Conservation (phyloP, 352 stramenopile species). For the Phytophthora hybrid region DNA sequence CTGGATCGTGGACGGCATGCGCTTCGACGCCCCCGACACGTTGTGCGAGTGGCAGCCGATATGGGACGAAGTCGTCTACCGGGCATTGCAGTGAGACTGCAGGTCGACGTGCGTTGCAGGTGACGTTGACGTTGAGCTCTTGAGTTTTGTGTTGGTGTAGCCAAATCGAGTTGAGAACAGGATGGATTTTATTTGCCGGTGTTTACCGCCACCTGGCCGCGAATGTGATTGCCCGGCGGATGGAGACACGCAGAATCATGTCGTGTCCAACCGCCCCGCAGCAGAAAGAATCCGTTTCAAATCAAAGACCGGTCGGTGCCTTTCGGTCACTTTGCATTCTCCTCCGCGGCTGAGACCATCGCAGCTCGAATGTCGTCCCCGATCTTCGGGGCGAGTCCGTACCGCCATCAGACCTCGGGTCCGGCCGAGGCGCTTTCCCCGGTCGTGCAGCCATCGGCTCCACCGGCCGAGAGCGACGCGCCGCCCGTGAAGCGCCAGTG, state of each 20-base stretch:
- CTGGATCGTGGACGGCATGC: conserved; percentile 19
- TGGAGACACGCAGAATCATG: not conserved
- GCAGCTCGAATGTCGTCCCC: conserved; percentile 26
- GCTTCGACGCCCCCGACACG: not conserved
- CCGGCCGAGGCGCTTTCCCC: conserved; percentile 18
- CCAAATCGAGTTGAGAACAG: not conserved
- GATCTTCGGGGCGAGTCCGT: conserved; percentile 30
- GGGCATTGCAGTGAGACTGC: conserved; percentile 3
- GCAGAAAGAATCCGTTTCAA: conserved; percentile 18
- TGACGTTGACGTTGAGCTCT: not conserved
- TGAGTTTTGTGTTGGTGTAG: not conserved
- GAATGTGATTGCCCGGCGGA: conserved; percentile 7
- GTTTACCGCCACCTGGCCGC: conserved; percentile 6
- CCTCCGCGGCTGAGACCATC: not conserved
- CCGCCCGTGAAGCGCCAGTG: conserved; percentile 52
- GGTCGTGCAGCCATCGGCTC: conserved; percentile 16
- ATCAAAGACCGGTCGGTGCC: too few relatives aligned
- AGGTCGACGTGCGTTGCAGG: not conserved
- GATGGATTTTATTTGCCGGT: not conserved
- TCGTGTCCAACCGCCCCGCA: conserved; percentile 22
- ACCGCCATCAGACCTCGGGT: conserved; percentile 29
- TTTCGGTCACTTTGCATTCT: not conserved
- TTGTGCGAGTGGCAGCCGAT: conserved; percentile 14
- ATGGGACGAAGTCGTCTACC: conserved; percentile 13
- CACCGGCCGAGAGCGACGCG: conserved; percentile 12